Base-by-base conservation (phyloP, 306 rosid genomes). In the Begonia masoniana region DNA sequence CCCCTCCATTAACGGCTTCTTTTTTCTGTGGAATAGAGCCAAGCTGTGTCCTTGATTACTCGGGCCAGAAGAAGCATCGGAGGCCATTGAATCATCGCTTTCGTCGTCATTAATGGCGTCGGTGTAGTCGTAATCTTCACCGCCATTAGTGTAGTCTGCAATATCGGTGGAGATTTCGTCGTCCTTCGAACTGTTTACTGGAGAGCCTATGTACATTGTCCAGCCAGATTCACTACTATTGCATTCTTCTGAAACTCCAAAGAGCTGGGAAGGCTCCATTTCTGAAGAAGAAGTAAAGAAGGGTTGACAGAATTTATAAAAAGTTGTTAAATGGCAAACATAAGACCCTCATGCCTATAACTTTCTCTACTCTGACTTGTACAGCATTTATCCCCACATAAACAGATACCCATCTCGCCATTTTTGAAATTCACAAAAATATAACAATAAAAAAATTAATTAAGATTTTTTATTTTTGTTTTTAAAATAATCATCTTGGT, bases 31-130 rank as follows among this genome's bases (percentile, higher is more conserved):
- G 56, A 59, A 59, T 53, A 52, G 57, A 56, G 47, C 60, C 8
- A 59, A 49, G 47, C 73, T 64, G 50, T 58, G 51, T 6, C 45
- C 41, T 48, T 59, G 66, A 59, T 66, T 74, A 49, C 77, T 72
- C 43, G 92, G 96, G 10, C 92, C 84, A 51, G 99, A 91, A 62
- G 99, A 91, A 67, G 99, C 99, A 75, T 91, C 99, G 61, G 99
- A 91, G 64, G 85, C 84, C 99, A 91, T 86, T 13, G 99, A 91
- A 64, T 88, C 96, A 74, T 82, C 94, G 57, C 83, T 77, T 13
- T 81, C 80, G 62, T 77, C 76, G 26, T 68, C 78, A 12, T 60
- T 52, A 57, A 51, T 17, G 49, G 51, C 54, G 46, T 63, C 42
- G 23, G 12, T 52, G 52, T 21, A 4, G 9, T 15, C 60, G 36